Evolutionary conservation across 129 eudicot species (phyloP).

Genomic region (Scalesia atractyloides): DNA sequence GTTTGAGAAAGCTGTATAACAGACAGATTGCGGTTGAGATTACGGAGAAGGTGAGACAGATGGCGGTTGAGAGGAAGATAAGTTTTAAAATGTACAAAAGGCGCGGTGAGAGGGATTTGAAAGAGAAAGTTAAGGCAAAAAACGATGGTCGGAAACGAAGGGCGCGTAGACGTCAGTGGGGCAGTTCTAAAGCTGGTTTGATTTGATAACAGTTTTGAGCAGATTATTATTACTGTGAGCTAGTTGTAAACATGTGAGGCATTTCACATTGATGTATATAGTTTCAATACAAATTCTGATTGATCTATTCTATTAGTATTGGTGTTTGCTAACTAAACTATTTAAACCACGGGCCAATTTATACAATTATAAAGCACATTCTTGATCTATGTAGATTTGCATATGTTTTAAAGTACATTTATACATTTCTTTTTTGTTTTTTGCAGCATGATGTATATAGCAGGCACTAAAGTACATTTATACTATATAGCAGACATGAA

Average conservation of each 20-base stretch:
- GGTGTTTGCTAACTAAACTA: neutral
- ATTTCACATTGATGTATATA: neutral
- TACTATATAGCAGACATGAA: slow-evolving; percentile 82
- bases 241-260: slow-evolving; percentile 6
- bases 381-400: neutral
- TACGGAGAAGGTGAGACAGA: slow-evolving; percentile 69
- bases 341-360: too few relatives aligned
- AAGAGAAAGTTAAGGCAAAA: slow-evolving; percentile 60
- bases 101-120: slow-evolving; percentile 77
- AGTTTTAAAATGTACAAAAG: slow-evolving; percentile 81
- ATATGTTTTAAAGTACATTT: neutral
- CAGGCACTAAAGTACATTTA: too few relatives aligned
- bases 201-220: slow-evolving; percentile 23
- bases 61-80: slow-evolving; percentile 75
- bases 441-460: slow-evolving; percentile 60
- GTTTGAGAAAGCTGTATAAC: slow-evolving; percentile 60
- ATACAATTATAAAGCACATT: too few relatives aligned
- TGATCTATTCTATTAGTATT: neutral
- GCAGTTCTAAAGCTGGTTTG: slow-evolving; percentile 42
- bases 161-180: slow-evolving; percentile 63
- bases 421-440: neutral
- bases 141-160: slow-evolving; percentile 70
- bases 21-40: slow-evolving; percentile 78
- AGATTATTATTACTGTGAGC: neutral
- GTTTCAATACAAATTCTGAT: neutral